Base-by-base conservation (phyloP, 495 filamentous ascomycete genomes). In the Ascobolus immersus region DNA sequence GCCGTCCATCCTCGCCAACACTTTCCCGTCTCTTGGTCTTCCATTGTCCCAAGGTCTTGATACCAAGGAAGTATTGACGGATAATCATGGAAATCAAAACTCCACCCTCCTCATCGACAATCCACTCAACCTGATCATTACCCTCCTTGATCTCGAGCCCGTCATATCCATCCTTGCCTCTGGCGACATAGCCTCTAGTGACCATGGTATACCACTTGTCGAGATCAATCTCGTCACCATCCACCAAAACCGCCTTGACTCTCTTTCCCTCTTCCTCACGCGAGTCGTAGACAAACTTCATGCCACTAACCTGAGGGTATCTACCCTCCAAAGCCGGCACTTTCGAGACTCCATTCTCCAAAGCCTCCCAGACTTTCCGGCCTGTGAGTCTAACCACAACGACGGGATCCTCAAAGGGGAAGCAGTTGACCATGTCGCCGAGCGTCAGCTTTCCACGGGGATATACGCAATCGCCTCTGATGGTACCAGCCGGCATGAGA, bases 331-430 rank as follows among this genome's bases (percentile, higher is more conserved):
- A 60, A 0, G 81, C 77, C 2, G 81, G 81, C 38, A 81, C 67
- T 34, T 69, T 65, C 20, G 67, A 71, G 12, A 92, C 62, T 0
- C 70, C 65, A 37, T 91, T 92, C 50, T 92, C 80, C 2, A 91
- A 48, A 5, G 81, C 81, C 10, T 69, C 69, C 36, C 66, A 53
- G 32, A 92, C 61, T 0, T 64, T 70, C 33, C 62, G 53, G 0
- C 81, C 81, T 1, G 49, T 56, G 8, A 77, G 54, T 17, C 63
- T 67, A 27, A 91, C 55, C 1, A 86, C 69, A 0, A 90, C 70
- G 3, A 82, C 73, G 0, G 81, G 82, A 34, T 92, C 81, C 44
- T 91, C 81, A 39, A 92, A 92, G 0, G 81, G 81, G 45, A 92
- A 92, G 40, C 77, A 81, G 29, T 71, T 68, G 36, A 65, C 33